These are phyloP conservation scores for Eudorina sp. DNA, from an alignment of 139 green algal genomes.

Conservation along the genomic window DNA sequence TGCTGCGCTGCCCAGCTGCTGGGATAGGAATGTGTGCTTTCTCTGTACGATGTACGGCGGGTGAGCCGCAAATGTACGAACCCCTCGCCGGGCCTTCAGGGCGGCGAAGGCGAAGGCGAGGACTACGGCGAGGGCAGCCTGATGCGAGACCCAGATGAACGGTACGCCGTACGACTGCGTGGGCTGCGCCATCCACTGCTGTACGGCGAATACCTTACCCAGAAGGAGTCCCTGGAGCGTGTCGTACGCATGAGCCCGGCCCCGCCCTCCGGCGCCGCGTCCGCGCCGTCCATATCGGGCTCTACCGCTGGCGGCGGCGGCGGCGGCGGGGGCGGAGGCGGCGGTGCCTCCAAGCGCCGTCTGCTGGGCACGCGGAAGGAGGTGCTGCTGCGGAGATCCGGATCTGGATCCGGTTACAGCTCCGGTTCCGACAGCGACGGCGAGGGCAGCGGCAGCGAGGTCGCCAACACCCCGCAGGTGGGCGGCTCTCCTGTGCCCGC, in stretches of 20 bases:
- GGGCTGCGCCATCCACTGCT: slow-evolving; percentile 83
- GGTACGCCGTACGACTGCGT: slow-evolving; percentile 65
- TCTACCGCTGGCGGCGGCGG: background rate
- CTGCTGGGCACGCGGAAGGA: slow-evolving; percentile 32
- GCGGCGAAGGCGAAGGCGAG: no score
- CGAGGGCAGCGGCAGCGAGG: background rate
- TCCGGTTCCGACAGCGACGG: background rate
- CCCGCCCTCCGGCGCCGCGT: slow-evolving; percentile 4
- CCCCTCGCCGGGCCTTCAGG: no score
- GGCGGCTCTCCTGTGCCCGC: no score
- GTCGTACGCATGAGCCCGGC: slow-evolving; percentile 27
- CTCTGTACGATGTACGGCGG: no score
- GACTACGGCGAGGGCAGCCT: background rate
- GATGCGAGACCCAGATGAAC: slow-evolving; percentile 12
- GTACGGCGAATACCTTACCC: slow-evolving; percentile 71
- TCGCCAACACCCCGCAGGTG: background rate
- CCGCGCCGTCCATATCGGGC: background rate
- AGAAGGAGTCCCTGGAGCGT: slow-evolving; percentile 55
- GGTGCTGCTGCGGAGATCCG: background rate
- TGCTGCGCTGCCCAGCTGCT: no score
- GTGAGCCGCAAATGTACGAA: no score
- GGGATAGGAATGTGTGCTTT: no score
- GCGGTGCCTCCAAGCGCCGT: background rate
- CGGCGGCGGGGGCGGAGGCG: background rate
- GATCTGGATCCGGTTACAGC: background rate